Conservation (phyloP, 352 stramenopile species). For the Pythium coloratum region DNA sequence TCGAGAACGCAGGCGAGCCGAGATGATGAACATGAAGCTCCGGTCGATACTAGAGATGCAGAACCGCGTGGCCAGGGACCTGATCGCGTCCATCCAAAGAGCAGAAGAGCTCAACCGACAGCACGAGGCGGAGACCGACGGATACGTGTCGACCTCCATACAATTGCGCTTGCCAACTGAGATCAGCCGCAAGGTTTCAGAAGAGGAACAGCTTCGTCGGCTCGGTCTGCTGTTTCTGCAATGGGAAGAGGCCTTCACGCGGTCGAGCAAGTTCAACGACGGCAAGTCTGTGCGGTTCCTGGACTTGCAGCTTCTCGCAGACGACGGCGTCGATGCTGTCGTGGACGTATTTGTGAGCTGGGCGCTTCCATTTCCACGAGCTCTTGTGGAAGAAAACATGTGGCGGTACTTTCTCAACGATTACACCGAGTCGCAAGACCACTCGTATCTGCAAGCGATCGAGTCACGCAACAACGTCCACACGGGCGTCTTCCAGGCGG, state of each 20-base stretch:
- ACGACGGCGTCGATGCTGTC: not conserved
- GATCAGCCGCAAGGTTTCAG: conserved; percentile 11
- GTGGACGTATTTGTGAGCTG: conserved; percentile 11
- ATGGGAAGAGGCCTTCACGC: conserved; percentile 9
- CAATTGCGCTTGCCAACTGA: conserved; percentile 15
- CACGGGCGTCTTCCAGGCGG: conserved; percentile 7
- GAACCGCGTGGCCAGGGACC: conserved; percentile 10
- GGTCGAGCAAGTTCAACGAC: not conserved
- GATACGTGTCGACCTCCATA: not conserved
- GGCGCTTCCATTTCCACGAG: conserved; percentile 9
- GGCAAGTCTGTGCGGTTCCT: conserved; percentile 1
- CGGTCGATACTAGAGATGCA: conserved; percentile 12
- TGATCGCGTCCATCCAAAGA: conserved; percentile 3
- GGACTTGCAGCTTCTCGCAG: conserved; percentile 4
- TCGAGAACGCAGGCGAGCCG: conserved; percentile 4
- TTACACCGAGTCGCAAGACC: not conserved
- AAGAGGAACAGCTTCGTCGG: conserved; percentile 22
- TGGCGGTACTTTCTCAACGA: conserved; percentile 18
- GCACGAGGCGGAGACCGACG: conserved; percentile 6
- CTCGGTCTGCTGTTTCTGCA: conserved; percentile 7
- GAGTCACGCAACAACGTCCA: conserved; percentile 7
- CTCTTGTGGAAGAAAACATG: conserved; percentile 9
- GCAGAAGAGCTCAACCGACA: conserved; percentile 6
- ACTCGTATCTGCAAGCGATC: conserved; percentile 2
- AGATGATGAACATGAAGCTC: conserved; percentile 20